A percentile compares a stretch with the other conserved stretches of the same genome.
Conservation (phyloP, 2,329 filamentous ascomycete genomes). For the Diplodia corticola region DNA sequence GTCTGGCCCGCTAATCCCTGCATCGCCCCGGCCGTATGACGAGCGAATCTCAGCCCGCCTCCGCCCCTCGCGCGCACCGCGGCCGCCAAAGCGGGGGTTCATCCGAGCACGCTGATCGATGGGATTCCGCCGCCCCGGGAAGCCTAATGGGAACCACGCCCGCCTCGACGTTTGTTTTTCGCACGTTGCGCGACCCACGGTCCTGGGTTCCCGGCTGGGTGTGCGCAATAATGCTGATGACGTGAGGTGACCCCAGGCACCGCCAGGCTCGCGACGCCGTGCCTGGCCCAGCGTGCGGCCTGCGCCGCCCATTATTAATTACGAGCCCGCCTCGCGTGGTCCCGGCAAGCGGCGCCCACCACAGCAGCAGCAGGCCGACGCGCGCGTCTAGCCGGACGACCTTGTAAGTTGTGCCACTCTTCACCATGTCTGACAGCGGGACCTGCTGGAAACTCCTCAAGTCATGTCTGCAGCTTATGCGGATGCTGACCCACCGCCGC, state of each 20-base stretch:
- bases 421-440: not conserved
- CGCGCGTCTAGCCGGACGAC: not conserved
- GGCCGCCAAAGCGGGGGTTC: slow-evolving; percentile 14
- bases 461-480: not conserved
- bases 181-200: slow-evolving; percentile 20
- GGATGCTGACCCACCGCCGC: not conserved
- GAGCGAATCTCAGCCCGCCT: not conserved
- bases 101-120: slow-evolving; percentile 14
- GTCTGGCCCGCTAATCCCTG: not conserved
- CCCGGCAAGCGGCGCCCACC: not conserved
- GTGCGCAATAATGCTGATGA: slow-evolving; percentile 16
- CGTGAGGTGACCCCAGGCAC: slow-evolving; percentile 8
- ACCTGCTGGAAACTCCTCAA: not conserved
- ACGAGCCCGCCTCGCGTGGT: not conserved
- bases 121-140: slow-evolving; percentile 17
- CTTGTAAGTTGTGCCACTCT: not conserved
- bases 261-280: not conserved
- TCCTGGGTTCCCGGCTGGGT: slow-evolving; percentile 9
- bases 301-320: not conserved
- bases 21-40: not conserved
- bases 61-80: not conserved
- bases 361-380: not conserved
- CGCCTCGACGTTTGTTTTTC: slow-evolving; percentile 15
- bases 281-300: slow-evolving; percentile 6
- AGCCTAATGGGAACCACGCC: slow-evolving; percentile 14